Evolutionary conservation across 1,284 basidiomycete genomes (phyloP), one percentile per base, ranked within the genome.

Genomic region (Trametes polyzona): DNA sequence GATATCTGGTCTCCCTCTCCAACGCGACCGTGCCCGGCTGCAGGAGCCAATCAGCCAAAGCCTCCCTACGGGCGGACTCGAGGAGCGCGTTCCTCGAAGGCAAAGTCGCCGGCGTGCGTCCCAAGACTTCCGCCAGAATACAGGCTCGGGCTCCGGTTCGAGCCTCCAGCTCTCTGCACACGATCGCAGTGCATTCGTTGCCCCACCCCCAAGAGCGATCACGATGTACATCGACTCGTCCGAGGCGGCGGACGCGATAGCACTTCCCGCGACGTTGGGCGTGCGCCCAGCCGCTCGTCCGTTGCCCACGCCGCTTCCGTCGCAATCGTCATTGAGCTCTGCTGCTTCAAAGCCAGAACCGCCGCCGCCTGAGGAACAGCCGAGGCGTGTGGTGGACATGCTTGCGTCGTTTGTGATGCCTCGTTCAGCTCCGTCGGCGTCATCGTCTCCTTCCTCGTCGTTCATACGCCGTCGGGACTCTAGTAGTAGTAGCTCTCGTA

Each of bases 191-290:
- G 71, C 79, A 37, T 78, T 89, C 37, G 71, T 90, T 52, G 74
- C 88, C 0, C 84, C 82, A 26, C 78, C 89, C n/a, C 87, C 89
- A 9, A 78, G 87, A 37, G 87, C 88, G 3, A 66, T 92, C 27
- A 91, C 88, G 2, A 86, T 90, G 71, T 88, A 85, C 63, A 77
- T 89, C 39, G 85, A 81, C 57, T 81, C 83, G 23, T 76, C 78
- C 7, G 73, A 78, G 23, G 79, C 83, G 59, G 71, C 81, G 23
- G 75, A 78, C 40, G 67, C 75, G 14, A 83, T 92, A 48, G 65
- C 77, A 12, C 71, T 92, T 2, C 90, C 89, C 14, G 84, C 87
- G 7, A 92, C 89, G 0, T 75, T 90, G 42, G 90, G 90, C 16
- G 68, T 89, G 3, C 80, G 85, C 23, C 72, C 82, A 3, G 64